Conservation (phyloP, 164 flowering plant species). For the Sedum album region DNA sequence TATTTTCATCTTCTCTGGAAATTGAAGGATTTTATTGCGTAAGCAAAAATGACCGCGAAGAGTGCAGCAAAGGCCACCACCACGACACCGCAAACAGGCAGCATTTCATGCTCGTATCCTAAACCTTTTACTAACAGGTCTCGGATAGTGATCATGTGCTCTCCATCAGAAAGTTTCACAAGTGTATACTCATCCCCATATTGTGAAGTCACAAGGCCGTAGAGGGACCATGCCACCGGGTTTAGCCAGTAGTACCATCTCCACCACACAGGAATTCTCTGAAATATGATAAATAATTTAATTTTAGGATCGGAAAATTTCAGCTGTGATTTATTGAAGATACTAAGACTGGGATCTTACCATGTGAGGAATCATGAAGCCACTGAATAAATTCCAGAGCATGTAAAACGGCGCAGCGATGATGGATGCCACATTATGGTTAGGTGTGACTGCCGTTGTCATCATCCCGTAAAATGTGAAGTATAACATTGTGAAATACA, state of each 20-base stretch:
- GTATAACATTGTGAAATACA: slow-evolving; percentile 85
- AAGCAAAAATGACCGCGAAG: slow-evolving; percentile 70
- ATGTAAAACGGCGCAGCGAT: slow-evolving; percentile 90
- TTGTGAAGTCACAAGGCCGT: slow-evolving; percentile 77
- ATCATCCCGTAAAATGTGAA: slow-evolving; percentile 98
- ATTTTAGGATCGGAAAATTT: background rate
- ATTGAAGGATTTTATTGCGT: slow-evolving; percentile 73
- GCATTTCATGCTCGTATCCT: slow-evolving; percentile 66
- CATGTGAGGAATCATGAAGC: slow-evolving; percentile 90
- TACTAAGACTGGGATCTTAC: slow-evolving; percentile 27
- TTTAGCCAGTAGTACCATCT: slow-evolving; percentile 98
- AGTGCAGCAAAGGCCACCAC: slow-evolving; percentile 57
- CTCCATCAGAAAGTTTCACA: slow-evolving; percentile 58
- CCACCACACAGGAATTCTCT: slow-evolving; percentile 96
- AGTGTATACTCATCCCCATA: slow-evolving; percentile 46
- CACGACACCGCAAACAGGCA: slow-evolving; percentile 52
- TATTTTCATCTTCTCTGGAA: slow-evolving; percentile 69
- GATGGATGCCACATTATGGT: slow-evolving; percentile 83
- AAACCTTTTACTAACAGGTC: slow-evolving; percentile 38
- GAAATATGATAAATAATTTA: slow-evolving; percentile 13
- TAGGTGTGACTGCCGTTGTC: slow-evolving; percentile 92
- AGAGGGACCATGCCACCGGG: slow-evolving; percentile 88
- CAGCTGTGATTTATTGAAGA: background rate
- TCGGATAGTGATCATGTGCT: slow-evolving; percentile 21
- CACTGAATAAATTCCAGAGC: slow-evolving; percentile 99